Evolutionary conservation across 2,329 filamentous ascomycete genomes (phyloP).

Genomic region (Xylariales sp.): DNA sequence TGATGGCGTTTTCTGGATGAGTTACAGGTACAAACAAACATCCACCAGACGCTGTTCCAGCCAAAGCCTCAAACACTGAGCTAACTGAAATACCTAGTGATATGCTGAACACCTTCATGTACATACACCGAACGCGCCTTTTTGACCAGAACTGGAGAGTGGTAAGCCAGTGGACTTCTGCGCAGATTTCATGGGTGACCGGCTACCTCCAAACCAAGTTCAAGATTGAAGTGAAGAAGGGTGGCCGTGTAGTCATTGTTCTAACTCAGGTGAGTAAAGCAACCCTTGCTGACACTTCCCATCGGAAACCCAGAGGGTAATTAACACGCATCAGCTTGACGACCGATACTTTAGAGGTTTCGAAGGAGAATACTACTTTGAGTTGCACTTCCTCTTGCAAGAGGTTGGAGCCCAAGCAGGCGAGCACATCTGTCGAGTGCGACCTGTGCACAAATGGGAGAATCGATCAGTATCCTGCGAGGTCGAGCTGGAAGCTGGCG

Average conservation of each 20-base stretch:
- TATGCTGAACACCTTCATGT: slow-evolving; percentile 39
- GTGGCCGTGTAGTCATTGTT: slow-evolving; percentile 37
- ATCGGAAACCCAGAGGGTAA: no score
- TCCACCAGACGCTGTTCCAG: no score
- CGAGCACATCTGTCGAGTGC: slow-evolving; percentile 29
- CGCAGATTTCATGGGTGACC: slow-evolving; percentile 38
- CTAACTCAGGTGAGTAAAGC: slow-evolving; percentile 27
- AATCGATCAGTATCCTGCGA: slow-evolving; percentile 67
- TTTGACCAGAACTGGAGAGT: slow-evolving; percentile 43
- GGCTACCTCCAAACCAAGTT: slow-evolving; percentile 42
- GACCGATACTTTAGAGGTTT: slow-evolving; percentile 40
- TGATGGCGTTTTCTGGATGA: slow-evolving; percentile 53
- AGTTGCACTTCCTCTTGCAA: slow-evolving; percentile 38
- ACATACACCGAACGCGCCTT: slow-evolving; percentile 39
- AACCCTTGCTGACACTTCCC: not conserved
- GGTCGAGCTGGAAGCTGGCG: slow-evolving; percentile 63
- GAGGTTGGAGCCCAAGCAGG: slow-evolving; percentile 17
- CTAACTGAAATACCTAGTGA: no score
- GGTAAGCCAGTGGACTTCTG: slow-evolving; percentile 38
- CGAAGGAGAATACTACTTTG: slow-evolving; percentile 38
- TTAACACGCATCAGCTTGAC: no score
- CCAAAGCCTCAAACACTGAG: no score
- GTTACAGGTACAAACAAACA: no score
- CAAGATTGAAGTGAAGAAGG: slow-evolving; percentile 33
- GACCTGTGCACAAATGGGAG: slow-evolving; percentile 33